A percentile compares a stretch with the other conserved stretches of the same genome.
phyloP scores from a whole-genome alignment of 176 grass and related monocot genomes.

The Ensete ventricosum region DNA sequence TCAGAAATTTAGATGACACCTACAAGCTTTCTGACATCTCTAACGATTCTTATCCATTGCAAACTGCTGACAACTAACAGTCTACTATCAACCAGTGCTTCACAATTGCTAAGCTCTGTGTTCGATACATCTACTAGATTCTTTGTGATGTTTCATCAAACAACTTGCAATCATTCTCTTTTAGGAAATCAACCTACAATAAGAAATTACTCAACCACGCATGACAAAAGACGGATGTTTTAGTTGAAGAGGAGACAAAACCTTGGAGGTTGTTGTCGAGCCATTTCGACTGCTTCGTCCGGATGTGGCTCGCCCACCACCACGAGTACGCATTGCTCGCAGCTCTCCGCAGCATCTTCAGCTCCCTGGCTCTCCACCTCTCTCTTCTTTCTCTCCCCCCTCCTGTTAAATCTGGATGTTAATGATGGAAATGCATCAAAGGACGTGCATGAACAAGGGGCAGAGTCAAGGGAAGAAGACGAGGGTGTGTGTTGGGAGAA shows the following conservation, averaged over 20 bases:
- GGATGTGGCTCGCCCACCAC: slow-evolving; percentile 91
- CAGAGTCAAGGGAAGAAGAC: not conserved
- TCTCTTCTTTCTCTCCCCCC: not conserved
- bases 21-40: too few species aligned
- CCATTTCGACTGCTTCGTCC: slow-evolving; percentile 96
- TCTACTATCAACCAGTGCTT: too few species aligned
- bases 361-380: not conserved
- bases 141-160: too few species aligned
- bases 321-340: slow-evolving; percentile 85
- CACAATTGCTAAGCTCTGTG: too few species aligned
- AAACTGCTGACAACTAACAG: not conserved
- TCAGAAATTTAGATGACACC: too few species aligned
- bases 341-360: slow-evolving; percentile 58
- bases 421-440: not conserved
- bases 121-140: too few species aligned
- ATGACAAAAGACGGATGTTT: not conserved
- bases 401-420: not conserved
- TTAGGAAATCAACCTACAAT: too few species aligned
- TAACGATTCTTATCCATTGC: not conserved
- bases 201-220: too few species aligned
- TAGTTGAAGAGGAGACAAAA: not conserved
- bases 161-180: too few species aligned
- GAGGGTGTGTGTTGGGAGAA: not conserved
- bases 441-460: not conserved
- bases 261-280: slow-evolving; percentile 75